A percentile compares a stretch with the other conserved stretches of the same genome.
These are phyloP conservation scores for Chaetomiaceae sp. DNA, from an alignment of 2,329 filamentous ascomycete species.

Conservation along the genomic window DNA sequence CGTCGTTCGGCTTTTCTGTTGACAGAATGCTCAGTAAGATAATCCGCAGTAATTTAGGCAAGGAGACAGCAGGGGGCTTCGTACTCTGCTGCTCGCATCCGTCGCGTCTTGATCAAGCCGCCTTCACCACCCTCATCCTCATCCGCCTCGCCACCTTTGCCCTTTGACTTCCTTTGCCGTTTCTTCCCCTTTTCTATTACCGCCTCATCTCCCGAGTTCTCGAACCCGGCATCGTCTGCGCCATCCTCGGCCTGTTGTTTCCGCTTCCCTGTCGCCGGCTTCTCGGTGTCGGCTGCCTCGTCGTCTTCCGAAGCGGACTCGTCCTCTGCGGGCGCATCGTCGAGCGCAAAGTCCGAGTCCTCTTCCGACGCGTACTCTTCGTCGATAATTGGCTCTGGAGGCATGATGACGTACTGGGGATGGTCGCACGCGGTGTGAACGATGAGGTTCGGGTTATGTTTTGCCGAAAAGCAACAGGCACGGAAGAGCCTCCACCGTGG, in stretches of 20 bases:
- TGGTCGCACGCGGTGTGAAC: neutral
- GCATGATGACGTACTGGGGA: conserved; percentile 34
- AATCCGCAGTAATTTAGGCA: neutral
- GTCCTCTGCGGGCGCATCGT: conserved; percentile 40
- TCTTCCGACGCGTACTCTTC: conserved; percentile 64
- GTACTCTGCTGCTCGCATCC: conserved; percentile 62
- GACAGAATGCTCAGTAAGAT: conserved; percentile 4
- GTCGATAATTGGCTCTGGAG: conserved; percentile 37
- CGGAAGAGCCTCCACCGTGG: too few species aligned
- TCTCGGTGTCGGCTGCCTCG: conserved; percentile 37
- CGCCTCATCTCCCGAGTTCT: conserved; percentile 69
- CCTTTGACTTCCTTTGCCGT: conserved; percentile 43
- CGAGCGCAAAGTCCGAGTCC: conserved; percentile 69
- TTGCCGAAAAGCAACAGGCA: conserved; percentile 1
- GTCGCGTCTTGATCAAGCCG: conserved; percentile 66
- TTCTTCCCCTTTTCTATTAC: conserved; percentile 60
- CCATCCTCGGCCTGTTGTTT: conserved; percentile 32
- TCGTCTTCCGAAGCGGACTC: conserved; percentile 46
- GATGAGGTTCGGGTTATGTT: neutral
- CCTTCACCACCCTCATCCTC: conserved; percentile 56
- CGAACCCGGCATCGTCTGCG: conserved; percentile 46
- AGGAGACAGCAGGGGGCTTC: conserved; percentile 22
- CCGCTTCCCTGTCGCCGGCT: conserved; percentile 29
- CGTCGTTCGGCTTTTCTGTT: conserved; percentile 54
- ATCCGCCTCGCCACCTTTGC: conserved; percentile 31